Percentiles rank a stretch among this genome's conserved stretches.
Evolutionary conservation across 352 stramenopile genomes (phyloP).

Genomic region (Phytophthora brassicae): DNA sequence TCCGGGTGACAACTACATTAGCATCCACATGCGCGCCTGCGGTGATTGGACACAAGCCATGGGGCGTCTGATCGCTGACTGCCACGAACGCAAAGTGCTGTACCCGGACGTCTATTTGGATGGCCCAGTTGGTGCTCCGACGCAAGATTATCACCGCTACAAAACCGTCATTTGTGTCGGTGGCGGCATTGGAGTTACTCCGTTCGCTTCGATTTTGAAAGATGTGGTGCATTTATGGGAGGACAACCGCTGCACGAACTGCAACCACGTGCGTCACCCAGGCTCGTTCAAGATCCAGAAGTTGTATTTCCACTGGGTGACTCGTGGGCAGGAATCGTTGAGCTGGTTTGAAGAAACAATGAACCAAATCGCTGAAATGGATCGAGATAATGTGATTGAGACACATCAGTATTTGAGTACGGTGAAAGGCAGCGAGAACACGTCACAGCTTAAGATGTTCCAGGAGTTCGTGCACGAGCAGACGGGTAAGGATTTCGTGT

Average conservation of each 20-base stretch:
- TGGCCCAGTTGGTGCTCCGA: slow-evolving; percentile 69
- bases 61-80: slow-evolving; percentile 57
- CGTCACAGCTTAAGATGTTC: slow-evolving; percentile 79
- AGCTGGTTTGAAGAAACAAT: slow-evolving; percentile 87
- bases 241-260: slow-evolving; percentile 74
- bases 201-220: slow-evolving; percentile 82
- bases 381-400: slow-evolving; percentile 79
- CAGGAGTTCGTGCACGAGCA: slow-evolving; percentile 84
- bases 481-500: slow-evolving; percentile 79
- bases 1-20: slow-evolving; percentile 81
- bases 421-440: slow-evolving; percentile 71
- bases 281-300: slow-evolving; percentile 79
- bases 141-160: slow-evolving; percentile 77
- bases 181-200: slow-evolving; percentile 81
- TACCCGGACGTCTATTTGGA: slow-evolving; percentile 79
- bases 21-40: slow-evolving; percentile 73
- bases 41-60: slow-evolving; percentile 78
- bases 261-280: slow-evolving; percentile 69
- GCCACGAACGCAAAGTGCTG: slow-evolving; percentile 58
- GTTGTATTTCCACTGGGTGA: slow-evolving; percentile 89
- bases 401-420: slow-evolving; percentile 86
- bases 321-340: slow-evolving; percentile 73
- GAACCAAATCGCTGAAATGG: slow-evolving; percentile 81
- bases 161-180: slow-evolving; percentile 76
- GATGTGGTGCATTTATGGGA: slow-evolving; percentile 77